These are phyloP conservation scores for Passalora sequoiae DNA, from an alignment of 2,329 filamentous ascomycete species.

Conservation along the genomic window DNA sequence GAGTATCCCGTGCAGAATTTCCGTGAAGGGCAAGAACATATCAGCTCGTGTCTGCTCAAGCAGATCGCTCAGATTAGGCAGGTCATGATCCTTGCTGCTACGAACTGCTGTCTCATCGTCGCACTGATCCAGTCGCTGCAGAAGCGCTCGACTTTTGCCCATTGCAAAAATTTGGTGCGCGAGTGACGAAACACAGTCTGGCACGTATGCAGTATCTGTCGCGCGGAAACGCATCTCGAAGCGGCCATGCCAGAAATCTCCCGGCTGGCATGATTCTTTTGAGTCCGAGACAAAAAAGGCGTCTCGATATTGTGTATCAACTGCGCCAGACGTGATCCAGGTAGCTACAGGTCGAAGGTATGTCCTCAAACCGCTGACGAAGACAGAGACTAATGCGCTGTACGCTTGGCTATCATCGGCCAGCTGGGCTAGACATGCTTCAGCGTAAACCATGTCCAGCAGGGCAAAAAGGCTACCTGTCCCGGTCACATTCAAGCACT, in stretches of 20 bases:
- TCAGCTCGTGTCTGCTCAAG: constrained; percentile 5
- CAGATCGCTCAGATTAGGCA: constrained; percentile 11
- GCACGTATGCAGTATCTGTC: constrained; percentile 60
- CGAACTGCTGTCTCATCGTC: neutral
- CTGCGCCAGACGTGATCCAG: constrained; percentile 79
- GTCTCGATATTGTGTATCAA: constrained; percentile 53
- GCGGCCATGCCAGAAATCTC: constrained; percentile 69
- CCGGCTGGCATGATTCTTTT: constrained; percentile 50
- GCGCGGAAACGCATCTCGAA: constrained; percentile 62
- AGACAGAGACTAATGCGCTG: constrained; percentile 60
- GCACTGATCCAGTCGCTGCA: constrained; percentile 60
- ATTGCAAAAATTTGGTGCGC: constrained; percentile 73
- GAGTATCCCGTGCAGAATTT: constrained; percentile 67
- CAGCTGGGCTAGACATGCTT: constrained; percentile 64
- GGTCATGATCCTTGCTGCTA: neutral
- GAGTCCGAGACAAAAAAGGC: constrained; percentile 68
- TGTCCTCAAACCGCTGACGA: constrained; percentile 74
- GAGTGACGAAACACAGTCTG: constrained; percentile 67
- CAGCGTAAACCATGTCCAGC: constrained; percentile 71
- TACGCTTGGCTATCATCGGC: constrained; percentile 60
- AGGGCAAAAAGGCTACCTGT: constrained; percentile 57
- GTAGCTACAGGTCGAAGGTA: constrained; percentile 73
- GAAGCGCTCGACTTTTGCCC: constrained; percentile 80
- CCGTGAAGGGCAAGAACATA: constrained; percentile 56
- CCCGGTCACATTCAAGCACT: constrained; percentile 36